These are phyloP conservation scores for Potentilla sterilis DNA, from an alignment of 306 rosid genomes.

Conservation along the genomic window DNA sequence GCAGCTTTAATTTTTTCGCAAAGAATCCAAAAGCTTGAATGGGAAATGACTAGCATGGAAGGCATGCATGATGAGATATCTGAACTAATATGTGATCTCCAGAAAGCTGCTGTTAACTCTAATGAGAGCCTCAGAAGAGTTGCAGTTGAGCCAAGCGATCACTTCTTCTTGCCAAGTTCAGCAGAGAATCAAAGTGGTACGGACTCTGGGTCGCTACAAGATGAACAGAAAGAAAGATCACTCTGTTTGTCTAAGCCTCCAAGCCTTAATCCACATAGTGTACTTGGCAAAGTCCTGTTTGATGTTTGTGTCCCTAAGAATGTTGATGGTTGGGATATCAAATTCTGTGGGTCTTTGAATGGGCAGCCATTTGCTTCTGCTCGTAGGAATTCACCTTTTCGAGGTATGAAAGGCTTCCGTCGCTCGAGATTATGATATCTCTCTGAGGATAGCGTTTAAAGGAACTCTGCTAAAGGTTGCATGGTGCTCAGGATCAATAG, in stretches of 20 bases:
- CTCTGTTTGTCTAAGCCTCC: constrained; percentile 44
- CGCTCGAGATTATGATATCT: constrained; percentile 64
- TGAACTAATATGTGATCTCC: constrained; percentile 64
- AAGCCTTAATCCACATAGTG: constrained; percentile 59
- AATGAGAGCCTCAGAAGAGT: constrained; percentile 68
- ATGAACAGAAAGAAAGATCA: constrained; percentile 52
- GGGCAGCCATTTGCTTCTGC: constrained; percentile 66
- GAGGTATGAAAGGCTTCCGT: constrained; percentile 52
- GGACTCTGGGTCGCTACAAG: constrained; percentile 33
- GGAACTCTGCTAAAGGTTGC: constrained; percentile 12
- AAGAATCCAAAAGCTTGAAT: constrained; percentile 39
- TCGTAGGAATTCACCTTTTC: constrained; percentile 47
- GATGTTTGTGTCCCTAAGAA: constrained; percentile 74
- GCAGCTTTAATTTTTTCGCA: constrained; percentile 48
- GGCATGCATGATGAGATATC: constrained; percentile 55
- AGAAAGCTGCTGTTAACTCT: constrained; percentile 61
- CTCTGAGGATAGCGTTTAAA: constrained; percentile 10
- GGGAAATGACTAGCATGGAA: constrained; percentile 42
- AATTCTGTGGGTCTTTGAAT: constrained; percentile 52
- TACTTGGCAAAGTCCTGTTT: constrained; percentile 62
- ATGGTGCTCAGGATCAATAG: constrained; percentile 24
- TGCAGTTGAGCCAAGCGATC: constrained; percentile 58
- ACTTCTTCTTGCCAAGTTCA: constrained; percentile 67
- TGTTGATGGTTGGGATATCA: constrained; percentile 74
- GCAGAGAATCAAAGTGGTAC: constrained; percentile 34